Conservation (phyloP, 805 yeast species). For the Teunomyces kruisii region DNA sequence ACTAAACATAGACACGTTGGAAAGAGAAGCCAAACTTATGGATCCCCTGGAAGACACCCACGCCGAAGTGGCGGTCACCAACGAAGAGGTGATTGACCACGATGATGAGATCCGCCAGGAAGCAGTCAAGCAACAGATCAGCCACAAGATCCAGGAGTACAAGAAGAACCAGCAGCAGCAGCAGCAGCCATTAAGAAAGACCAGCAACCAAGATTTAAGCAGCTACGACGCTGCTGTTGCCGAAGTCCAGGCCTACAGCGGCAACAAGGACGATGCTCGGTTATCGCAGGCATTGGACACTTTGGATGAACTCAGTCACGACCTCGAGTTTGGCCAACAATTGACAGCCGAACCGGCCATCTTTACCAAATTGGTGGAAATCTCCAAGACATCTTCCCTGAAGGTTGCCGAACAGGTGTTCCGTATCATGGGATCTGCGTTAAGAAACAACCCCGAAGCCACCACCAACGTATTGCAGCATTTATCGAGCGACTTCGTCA, state of each 20-base stretch:
- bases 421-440: conserved; percentile 61
- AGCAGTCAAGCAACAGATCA: not conserved
- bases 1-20: conserved; percentile 69
- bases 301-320: conserved; percentile 65
- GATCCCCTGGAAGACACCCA: conserved; percentile 16
- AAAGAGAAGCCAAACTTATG: conserved; percentile 65
- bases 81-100: conserved; percentile 4
- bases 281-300: conserved; percentile 37
- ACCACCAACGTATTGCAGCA: conserved; percentile 33
- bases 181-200: conserved; percentile 4
- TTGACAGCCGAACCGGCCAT: conserved; percentile 37
- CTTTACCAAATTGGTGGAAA: conserved; percentile 22
- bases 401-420: conserved; percentile 52
- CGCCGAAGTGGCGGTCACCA: conserved; percentile 9
- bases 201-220: conserved; percentile 14
- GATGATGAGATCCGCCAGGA: not conserved
- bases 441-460: conserved; percentile 75
- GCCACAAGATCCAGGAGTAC: conserved; percentile 4
- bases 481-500: conserved; percentile 17
- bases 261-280: conserved; percentile 14
- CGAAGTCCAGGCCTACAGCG: conserved; percentile 16
- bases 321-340: conserved; percentile 57
- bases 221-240: conserved; percentile 19
- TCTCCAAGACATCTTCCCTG: conserved; percentile 1
- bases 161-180: conserved; percentile 4